Base-by-base conservation (phyloP, 2,329 filamentous ascomycete species). In the Lachnellula subtilissima region DNA sequence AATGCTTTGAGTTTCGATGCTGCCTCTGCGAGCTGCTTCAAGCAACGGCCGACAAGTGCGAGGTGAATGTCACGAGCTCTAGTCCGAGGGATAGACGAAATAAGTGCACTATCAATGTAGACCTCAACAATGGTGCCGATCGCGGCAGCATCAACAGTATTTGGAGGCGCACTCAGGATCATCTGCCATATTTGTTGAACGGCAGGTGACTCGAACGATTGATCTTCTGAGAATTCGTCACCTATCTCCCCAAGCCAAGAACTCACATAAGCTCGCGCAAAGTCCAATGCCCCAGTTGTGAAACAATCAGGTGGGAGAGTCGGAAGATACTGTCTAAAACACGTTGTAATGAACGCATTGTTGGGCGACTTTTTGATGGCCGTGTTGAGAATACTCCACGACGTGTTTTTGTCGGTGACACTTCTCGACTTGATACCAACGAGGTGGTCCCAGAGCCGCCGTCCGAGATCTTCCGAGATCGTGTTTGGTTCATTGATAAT, bases 161-260 rank as follows among this genome's bases (percentile, higher is more conserved):
- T 75, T 39, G 81, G 76, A 5, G 84, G 83, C 1, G 88, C 84
- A 15, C 82, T 85, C 52, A 96, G 74, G 36, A 93, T 84, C 64
- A 96, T 83, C 23, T 84, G 83, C 92, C 92, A 96, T n/a, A 96
- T 75, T 55, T 91, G 81, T 63, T 94, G 88, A 45, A 81, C 76
- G 25, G 74, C 82, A 61, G 71, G 80, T 58, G 76, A 79, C 61
- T 79, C 74, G 28, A 82, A 68, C 11, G 76, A 72, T n/a, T 76
- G 73, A 7, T 78, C 74, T 54, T 82, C 78, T 22, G 84, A 71
- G 19, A 77, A 67, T 49, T 79, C 74, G 22, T 75, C 75, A 23
- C 69, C 49, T 22, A 56, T 72, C 40, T 82, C 78, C 47, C 81
- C 76, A 5, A 83, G 71, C 40, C 78, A 73, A 5, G 75, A 74